Base-by-base conservation (phyloP, 2,329 filamentous ascomycete species). In the Cordyceps fumosorosea region DNA sequence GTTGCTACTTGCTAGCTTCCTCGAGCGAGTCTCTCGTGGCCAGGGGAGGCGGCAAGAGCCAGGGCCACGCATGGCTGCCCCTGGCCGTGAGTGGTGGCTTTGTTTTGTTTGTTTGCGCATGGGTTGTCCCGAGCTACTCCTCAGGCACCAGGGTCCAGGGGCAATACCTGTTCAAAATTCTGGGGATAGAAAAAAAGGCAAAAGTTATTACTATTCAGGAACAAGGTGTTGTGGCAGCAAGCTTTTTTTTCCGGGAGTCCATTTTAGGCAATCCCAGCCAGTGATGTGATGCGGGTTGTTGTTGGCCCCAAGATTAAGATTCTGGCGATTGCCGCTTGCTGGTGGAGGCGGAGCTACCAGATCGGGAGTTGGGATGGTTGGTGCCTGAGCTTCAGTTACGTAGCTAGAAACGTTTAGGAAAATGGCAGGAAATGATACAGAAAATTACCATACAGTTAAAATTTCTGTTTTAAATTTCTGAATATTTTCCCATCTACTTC, bases 341-440 rank as follows among this genome's bases (percentile, higher is more conserved):
- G 18, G 55, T 20, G 47, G 47, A 44, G 48, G 56, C 56, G 56
- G 56, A 59, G 56, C 34, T 59, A 29, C 56, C 32, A 59, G 47
- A 59, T 59, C 34, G 34, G 34, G 47, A 40, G 34, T 29, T 34
- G 22, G 40, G 6, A n/a, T 16, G 40, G 16, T 44, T 44, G 40
- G 40, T 44, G 4, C 40, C 40, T 44, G 40, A 18, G 40, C 14
- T 18, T 18, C 40, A 44, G 16, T 4, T 5, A 7, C 6, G 16
- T n/a, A 18, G 37, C 3, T 14, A 18, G 12, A 18, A 44, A 44
- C 2, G 8, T n/a, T 3, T 1, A n/a, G 16, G 16, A 44, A 44
- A 44, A 44, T 44, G 18, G 18, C 16, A 44, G 16, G 16, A 44
- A 44, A 18, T 2, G 3, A 5, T 44, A 14, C 6, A 44, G 16